Conservation (phyloP, 1,284 basidiomycete genomes). For the Moniliophthora roreri region DNA sequence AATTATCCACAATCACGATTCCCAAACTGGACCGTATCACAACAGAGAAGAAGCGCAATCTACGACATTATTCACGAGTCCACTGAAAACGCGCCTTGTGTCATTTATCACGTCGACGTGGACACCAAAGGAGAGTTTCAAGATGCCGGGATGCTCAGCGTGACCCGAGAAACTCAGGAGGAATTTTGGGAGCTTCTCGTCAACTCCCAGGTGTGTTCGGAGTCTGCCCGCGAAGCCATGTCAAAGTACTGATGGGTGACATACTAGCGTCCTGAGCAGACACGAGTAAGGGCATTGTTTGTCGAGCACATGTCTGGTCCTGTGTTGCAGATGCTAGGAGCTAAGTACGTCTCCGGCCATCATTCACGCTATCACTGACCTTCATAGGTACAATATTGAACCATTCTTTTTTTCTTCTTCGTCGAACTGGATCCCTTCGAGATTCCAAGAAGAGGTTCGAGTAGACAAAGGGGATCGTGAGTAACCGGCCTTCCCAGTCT, state of each 20-base stretch:
- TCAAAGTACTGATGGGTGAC: not conserved
- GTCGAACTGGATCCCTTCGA: slow-evolving; percentile 54
- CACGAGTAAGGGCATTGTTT: slow-evolving; percentile 48
- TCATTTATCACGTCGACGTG: slow-evolving; percentile 43
- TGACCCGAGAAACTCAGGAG: not conserved
- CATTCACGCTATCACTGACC: not conserved
- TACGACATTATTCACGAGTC: slow-evolving; percentile 28
- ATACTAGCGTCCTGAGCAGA: slow-evolving; percentile 31
- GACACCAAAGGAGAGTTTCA: not conserved
- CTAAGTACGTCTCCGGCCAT: slow-evolving; percentile 31
- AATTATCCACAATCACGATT: slow-evolving; percentile 51
- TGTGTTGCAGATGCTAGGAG: slow-evolving; percentile 53
- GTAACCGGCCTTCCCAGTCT: slow-evolving; percentile 17
- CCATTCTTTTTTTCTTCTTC: slow-evolving; percentile 62
- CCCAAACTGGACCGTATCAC: slow-evolving; percentile 50
- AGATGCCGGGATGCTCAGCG: slow-evolving; percentile 29
- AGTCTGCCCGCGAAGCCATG: not conserved
- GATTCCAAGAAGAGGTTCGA: slow-evolving; percentile 45
- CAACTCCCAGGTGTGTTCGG: not conserved
- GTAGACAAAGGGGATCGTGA: slow-evolving; percentile 44
- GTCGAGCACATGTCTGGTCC: slow-evolving; percentile 46
- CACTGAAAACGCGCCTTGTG: slow-evolving; percentile 26
- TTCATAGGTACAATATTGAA: slow-evolving; percentile 43
- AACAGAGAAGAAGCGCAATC: slow-evolving; percentile 45
- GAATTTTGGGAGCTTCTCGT: not conserved